Percentiles rank a stretch among this genome's conserved stretches.
Evolutionary conservation across 495 filamentous ascomycete genomes (phyloP).

Genomic region (Margaritispora aquatica): DNA sequence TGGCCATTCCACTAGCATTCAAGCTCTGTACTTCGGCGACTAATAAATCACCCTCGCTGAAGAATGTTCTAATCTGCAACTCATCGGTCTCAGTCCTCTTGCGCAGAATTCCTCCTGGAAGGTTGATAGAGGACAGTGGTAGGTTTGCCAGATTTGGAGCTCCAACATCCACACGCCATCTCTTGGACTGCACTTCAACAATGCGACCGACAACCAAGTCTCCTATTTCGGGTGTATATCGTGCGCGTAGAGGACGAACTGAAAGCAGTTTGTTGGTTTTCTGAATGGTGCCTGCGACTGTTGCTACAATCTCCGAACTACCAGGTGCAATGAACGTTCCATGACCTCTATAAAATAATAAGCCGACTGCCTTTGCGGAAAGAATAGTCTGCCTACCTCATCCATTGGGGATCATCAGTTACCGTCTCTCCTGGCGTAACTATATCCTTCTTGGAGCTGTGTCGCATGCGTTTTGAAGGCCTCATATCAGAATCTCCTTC

Average conservation of each 20-base stretch:
- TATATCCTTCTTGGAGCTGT: slow-evolving; percentile 36
- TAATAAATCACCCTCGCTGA: slow-evolving; percentile 82
- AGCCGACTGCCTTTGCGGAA: neutral
- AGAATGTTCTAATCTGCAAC: slow-evolving; percentile 89
- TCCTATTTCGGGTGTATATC: slow-evolving; percentile 92
- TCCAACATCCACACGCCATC: slow-evolving; percentile 92
- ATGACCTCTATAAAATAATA: slow-evolving; percentile 55
- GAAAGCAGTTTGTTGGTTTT: slow-evolving; percentile 96
- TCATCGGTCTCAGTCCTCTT: slow-evolving; percentile 91
- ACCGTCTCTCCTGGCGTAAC: slow-evolving; percentile 88
- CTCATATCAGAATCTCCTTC: slow-evolving; percentile 48
- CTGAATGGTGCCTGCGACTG: slow-evolving; percentile 77
- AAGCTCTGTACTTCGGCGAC: slow-evolving; percentile 88
- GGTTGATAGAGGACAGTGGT: slow-evolving; percentile 82
- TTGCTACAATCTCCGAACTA: slow-evolving; percentile 68
- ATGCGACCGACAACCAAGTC: slow-evolving; percentile 94
- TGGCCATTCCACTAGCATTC: slow-evolving; percentile 72
- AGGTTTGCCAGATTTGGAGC: slow-evolving; percentile 75
- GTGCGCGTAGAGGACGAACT: slow-evolving; percentile 80
- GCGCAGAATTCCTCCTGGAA: slow-evolving; percentile 88
- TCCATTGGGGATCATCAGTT: slow-evolving; percentile 92
- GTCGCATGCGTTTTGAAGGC: slow-evolving; percentile 29
- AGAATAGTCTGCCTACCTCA: slow-evolving; percentile 52
- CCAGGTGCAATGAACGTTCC: slow-evolving; percentile 63
- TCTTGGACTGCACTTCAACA: slow-evolving; percentile 78